A percentile compares a stretch with the other conserved stretches of the same genome.
phyloP scores from a whole-genome alignment of 768 basidiomycete genomes.

The Suillus ampliporus region DNA sequence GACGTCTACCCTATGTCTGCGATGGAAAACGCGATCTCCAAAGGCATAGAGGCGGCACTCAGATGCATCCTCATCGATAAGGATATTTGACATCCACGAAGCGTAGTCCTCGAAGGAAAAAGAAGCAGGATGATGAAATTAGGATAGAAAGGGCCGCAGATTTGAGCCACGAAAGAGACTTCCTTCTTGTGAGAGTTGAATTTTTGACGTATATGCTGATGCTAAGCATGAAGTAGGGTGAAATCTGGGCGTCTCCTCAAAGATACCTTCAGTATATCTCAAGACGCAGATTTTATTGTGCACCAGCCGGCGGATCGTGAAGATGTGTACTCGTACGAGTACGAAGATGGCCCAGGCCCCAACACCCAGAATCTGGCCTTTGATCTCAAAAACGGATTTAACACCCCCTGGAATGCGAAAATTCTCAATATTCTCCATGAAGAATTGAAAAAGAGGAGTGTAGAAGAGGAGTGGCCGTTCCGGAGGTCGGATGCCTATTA shows the following conservation, averaged over 20 bases:
- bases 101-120: conserved; percentile 6
- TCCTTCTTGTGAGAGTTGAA: conserved; percentile 10
- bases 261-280: conserved; percentile 12
- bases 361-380: conserved; percentile 9
- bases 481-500: conserved; percentile 10
- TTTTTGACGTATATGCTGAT: conserved; percentile 3
- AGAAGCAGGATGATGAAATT: conserved; percentile 6
- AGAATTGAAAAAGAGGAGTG: conserved; percentile 1
- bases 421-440: conserved; percentile 12
- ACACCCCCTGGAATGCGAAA: conserved; percentile 5
- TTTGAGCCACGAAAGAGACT: conserved; percentile 11
- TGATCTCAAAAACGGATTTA: conserved; percentile 1
- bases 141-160: conserved; percentile 8
- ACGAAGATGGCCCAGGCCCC: conserved; percentile 16
- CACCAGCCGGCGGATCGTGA: background rate
- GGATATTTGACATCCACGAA: background rate
- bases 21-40: conserved; percentile 9
- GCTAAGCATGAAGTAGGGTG: conserved; percentile 5
- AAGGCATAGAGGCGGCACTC: conserved; percentile 6
- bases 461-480: conserved; percentile 10
- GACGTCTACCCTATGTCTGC: background rate
- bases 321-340: conserved; percentile 15
- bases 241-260: conserved; percentile 18
- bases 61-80: conserved; percentile 2
- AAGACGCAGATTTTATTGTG: conserved; percentile 15